A percentile compares a stretch with the other conserved stretches of the same genome.
phyloP scores from a whole-genome alignment of 305 asterid genomes.

The Plantago lanceolata region DNA sequence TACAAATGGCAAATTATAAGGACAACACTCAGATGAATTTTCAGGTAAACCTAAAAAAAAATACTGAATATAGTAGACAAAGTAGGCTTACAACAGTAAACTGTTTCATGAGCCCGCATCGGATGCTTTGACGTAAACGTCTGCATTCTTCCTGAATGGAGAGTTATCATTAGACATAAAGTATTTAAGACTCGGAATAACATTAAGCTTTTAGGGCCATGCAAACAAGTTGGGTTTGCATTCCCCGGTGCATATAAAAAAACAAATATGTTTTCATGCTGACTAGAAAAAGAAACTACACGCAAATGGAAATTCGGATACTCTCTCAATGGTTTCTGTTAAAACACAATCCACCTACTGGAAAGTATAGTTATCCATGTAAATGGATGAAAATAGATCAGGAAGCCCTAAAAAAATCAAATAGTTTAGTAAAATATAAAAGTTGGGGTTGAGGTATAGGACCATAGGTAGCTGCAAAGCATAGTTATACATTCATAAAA shows the following conservation, averaged over 20 bases:
- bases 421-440: too few species aligned
- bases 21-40: conserved; percentile 17
- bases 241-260: conserved; percentile 13
- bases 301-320: not conserved
- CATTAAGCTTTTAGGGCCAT: conserved; percentile 11
- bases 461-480: too few species aligned
- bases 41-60: conserved; percentile 22
- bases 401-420: too few species aligned
- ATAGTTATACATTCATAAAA: too few species aligned
- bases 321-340: not conserved
- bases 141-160: conserved; percentile 71
- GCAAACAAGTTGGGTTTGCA: conserved; percentile 16
- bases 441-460: too few species aligned
- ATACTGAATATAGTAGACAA: conserved; percentile 25
- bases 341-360: conserved; percentile 18
- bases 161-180: conserved; percentile 18
- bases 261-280: conserved; percentile 3
- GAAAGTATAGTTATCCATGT: too few species aligned
- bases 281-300: conserved; percentile 2
- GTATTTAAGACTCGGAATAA: not conserved
- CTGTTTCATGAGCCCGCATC: conserved; percentile 71
- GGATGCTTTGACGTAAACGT: conserved; percentile 74
- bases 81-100: conserved; percentile 65
- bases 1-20: conserved; percentile 31
- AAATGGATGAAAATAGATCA: too few species aligned